phyloP scores from a whole-genome alignment of 176 grass and related monocot species.

The Phoenix dactylifera region DNA sequence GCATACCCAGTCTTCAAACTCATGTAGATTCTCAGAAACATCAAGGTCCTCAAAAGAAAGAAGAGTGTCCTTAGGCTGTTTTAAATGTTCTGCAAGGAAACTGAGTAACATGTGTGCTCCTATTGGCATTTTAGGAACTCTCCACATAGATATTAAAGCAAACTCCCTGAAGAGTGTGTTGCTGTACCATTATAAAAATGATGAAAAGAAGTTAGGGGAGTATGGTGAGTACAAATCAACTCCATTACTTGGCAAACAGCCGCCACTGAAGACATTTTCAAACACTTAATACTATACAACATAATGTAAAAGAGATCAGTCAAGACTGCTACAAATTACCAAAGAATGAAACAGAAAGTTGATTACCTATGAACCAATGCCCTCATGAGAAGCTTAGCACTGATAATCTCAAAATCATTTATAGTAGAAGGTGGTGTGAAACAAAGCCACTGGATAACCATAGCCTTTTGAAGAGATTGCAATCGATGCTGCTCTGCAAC shows the following conservation, averaged over 20 bases:
- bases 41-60: constrained; percentile 49
- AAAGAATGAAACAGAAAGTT: not conserved
- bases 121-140: constrained; percentile 74
- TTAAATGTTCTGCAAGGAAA: constrained; percentile 85
- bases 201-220: constrained; percentile 12
- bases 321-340: too few species aligned
- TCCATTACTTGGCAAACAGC: too few species aligned
- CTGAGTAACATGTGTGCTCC: constrained; percentile 90
- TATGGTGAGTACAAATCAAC: too few species aligned
- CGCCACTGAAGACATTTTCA: not conserved
- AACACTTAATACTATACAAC: not conserved
- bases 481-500: constrained; percentile 61
- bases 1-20: constrained; percentile 97
- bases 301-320: not conserved
- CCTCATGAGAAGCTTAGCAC: constrained; percentile 76
- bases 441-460: constrained; percentile 94
- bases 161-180: constrained; percentile 93
- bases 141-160: constrained; percentile 89
- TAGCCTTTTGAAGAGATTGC: constrained; percentile 93
- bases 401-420: constrained; percentile 53
- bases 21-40: constrained; percentile 66
- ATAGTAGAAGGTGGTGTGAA: constrained; percentile 82
- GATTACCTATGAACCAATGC: constrained; percentile 85
- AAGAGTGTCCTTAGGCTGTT: constrained; percentile 70
- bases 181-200: constrained; percentile 39